Percentiles rank a stretch among this genome's conserved stretches.
Evolutionary conservation across 2,329 filamentous ascomycete species (phyloP).

Genomic region (Emericellopsis cladophorae): DNA sequence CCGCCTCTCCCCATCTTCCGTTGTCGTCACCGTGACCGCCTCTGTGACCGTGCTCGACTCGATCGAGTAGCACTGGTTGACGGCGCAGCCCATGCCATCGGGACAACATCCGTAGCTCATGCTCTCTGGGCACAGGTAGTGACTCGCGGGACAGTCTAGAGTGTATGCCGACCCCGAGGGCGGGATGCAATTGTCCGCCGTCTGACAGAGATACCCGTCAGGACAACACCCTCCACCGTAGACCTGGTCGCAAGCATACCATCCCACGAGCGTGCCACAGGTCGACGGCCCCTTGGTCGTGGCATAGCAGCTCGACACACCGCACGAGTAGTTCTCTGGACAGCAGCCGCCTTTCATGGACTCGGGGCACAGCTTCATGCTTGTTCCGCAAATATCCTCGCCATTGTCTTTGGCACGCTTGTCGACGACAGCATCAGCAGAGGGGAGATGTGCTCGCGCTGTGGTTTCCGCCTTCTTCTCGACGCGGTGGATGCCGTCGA

Average conservation of each 20-base stretch:
- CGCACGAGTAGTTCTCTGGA: conserved; percentile 34
- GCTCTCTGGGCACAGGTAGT: conserved; percentile 35
- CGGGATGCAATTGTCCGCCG: conserved; percentile 24
- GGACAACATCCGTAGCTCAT: conserved; percentile 40
- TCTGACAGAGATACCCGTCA: conserved; percentile 29
- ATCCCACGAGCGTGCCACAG: conserved; percentile 21
- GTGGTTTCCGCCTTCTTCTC: conserved; percentile 4
- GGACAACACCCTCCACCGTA: conserved; percentile 23
- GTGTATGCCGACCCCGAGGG: conserved; percentile 27
- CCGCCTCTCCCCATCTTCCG: conserved; percentile 21
- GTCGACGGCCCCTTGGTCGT: conserved; percentile 29
- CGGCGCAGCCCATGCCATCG: conserved; percentile 34
- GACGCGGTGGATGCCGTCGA: conserved; percentile 17
- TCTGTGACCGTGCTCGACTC: conserved; percentile 29
- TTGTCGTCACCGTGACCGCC: conserved; percentile 30
- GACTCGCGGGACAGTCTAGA: conserved; percentile 28
- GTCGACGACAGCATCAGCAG: conserved; percentile 4
- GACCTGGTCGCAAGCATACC: conserved; percentile 22
- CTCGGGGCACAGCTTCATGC: conserved; percentile 20
- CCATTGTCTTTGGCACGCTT: conserved; percentile 6
- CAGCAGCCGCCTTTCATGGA: conserved; percentile 33
- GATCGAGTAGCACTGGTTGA: conserved; percentile 33
- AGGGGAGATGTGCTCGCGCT: neutral
- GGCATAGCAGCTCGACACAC: conserved; percentile 30
- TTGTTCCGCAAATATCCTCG: conserved; percentile 10